Conservation (phyloP, 306 rosid genomes). For the Fragaria vesca region DNA sequence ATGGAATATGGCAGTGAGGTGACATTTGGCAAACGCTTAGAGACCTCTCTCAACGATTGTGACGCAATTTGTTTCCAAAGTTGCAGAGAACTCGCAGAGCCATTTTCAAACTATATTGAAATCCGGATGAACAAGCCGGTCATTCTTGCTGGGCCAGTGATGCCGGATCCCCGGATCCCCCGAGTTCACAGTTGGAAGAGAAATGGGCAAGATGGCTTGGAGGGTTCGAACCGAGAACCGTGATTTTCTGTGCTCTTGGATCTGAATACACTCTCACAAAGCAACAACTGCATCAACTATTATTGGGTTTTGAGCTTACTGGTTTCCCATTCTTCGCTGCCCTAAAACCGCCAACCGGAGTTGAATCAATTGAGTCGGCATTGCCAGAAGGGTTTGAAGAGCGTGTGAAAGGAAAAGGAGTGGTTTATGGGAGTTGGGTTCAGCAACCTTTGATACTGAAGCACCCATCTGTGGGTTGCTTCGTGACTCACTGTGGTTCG, state of each 20-base stretch:
- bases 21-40: not conserved
- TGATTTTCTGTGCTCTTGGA: no score
- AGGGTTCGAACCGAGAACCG: no score
- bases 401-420: constrained; percentile 28
- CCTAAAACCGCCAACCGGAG: constrained; percentile 49
- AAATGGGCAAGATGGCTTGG: constrained; percentile 57
- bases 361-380: constrained; percentile 40
- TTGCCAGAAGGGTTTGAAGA: constrained; percentile 56
- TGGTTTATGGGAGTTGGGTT: no score
- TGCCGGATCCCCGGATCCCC: constrained; percentile 34
- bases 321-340: constrained; percentile 26
- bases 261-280: no score
- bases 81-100: constrained; percentile 64
- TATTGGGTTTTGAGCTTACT: no score
- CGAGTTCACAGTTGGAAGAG: constrained; percentile 35
- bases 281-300: no score
- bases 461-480: constrained; percentile 50
- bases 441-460: no score
- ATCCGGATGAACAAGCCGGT: constrained; percentile 40
- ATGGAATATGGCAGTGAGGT: not conserved
- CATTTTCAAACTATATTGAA: constrained; percentile 40
- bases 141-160: constrained; percentile 52
- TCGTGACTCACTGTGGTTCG: no score
- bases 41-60: constrained; percentile 16
- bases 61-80: constrained; percentile 55